These are phyloP conservation scores for Gnaphalium uliginosum DNA, from an alignment of 129 eudicot genomes.

Conservation along the genomic window DNA sequence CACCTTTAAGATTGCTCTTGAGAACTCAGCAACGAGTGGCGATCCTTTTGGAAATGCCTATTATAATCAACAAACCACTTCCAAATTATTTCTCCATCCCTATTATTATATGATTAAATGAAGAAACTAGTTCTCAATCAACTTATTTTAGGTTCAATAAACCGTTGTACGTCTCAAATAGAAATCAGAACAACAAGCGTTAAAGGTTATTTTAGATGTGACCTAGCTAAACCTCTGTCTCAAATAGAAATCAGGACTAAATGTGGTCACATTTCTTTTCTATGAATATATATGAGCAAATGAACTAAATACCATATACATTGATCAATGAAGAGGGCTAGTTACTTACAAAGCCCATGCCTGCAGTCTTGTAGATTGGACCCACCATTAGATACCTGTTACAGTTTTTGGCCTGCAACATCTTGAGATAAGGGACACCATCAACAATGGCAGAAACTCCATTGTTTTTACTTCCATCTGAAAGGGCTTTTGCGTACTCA, in stretches of 20 bases:
- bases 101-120: too few relatives aligned
- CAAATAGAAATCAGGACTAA: too few relatives aligned
- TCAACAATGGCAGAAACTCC: constrained; percentile 56
- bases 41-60: constrained; percentile 66
- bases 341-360: constrained; percentile 59
- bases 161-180: too few relatives aligned
- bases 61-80: background rate
- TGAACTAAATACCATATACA: background rate
- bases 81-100: too few relatives aligned
- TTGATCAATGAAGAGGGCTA: background rate
- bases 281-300: too few relatives aligned
- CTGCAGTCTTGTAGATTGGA: constrained; percentile 43
- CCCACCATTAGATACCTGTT: constrained; percentile 44
- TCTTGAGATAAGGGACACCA: constrained; percentile 56
- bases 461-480: constrained; percentile 37
- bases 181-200: too few relatives aligned
- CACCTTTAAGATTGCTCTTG: constrained; percentile 51
- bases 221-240: too few relatives aligned
- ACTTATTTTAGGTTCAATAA: too few relatives aligned
- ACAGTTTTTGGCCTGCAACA: constrained; percentile 45
- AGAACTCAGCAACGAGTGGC: constrained; percentile 47
- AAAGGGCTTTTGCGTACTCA: constrained; percentile 39
- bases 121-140: too few relatives aligned
- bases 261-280: too few relatives aligned
- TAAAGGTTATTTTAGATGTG: too few relatives aligned